phyloP scores from a whole-genome alignment of 352 stramenopile species.

The Phytophthora pini region DNA sequence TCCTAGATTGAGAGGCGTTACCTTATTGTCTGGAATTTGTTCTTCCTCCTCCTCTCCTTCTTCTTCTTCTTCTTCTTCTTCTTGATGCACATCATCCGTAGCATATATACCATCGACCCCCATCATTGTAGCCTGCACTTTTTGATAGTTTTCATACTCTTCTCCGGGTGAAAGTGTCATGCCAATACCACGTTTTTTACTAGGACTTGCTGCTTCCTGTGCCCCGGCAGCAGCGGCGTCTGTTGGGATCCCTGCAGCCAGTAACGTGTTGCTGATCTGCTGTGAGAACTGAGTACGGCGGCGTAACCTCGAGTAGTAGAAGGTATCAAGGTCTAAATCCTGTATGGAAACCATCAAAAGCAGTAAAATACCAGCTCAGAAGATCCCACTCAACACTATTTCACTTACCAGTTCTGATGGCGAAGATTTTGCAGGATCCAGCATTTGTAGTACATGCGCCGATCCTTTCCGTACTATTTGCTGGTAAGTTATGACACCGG shows the following conservation, averaged over 20 bases:
- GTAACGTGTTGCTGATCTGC: constrained; percentile 56
- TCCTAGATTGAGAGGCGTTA: background rate
- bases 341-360: constrained; percentile 13
- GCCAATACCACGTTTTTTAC: constrained; percentile 53
- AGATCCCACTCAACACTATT: background rate
- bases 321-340: constrained; percentile 65
- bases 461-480: constrained; percentile 36
- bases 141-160: constrained; percentile 78
- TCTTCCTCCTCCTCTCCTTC: constrained; percentile 4
- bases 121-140: constrained; percentile 51
- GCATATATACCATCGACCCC: constrained; percentile 21
- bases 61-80: constrained; percentile 35
- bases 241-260: constrained; percentile 33
- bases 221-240: constrained; percentile 29
- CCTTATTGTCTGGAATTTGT: constrained; percentile 1
- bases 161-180: constrained; percentile 75
- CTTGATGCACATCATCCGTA: constrained; percentile 26
- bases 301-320: constrained; percentile 59
- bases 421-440: constrained; percentile 21
- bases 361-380: background rate
- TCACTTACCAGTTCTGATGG: constrained; percentile 24
- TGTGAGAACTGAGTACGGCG: constrained; percentile 60
- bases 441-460: constrained; percentile 29
- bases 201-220: constrained; percentile 37
- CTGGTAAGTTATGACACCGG: background rate